Conservation (phyloP, 805 yeast genomes). For the Myxozyma melibiosi region DNA sequence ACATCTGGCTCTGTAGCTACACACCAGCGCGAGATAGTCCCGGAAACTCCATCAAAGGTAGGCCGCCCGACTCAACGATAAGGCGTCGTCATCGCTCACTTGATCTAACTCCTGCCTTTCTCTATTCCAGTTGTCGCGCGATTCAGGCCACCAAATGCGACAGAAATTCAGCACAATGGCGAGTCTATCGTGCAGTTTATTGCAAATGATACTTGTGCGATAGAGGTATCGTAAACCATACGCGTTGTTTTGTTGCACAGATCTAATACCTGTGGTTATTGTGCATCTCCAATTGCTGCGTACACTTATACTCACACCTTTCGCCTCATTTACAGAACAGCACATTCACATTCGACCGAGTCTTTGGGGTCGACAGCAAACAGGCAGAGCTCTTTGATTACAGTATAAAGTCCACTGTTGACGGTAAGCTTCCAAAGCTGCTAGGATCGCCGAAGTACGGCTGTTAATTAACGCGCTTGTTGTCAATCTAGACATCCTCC, state of each 20-base stretch:
- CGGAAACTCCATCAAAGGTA: constrained; percentile 28
- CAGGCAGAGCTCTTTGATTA: constrained; percentile 64
- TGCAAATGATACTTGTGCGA: constrained; percentile 36
- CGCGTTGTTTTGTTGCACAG: too few relatives aligned
- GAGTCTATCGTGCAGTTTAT: constrained; percentile 35
- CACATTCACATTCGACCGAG: constrained; percentile 63
- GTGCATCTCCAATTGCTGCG: too few relatives aligned
- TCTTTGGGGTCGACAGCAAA: constrained; percentile 54
- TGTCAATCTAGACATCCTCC: constrained; percentile 52
- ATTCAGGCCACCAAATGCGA: constrained; percentile 59
- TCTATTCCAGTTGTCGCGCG: constrained; percentile 64
- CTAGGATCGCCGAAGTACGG: background rate
- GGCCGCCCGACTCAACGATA: background rate
- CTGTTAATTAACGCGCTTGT: constrained; percentile 1
- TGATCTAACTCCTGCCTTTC: background rate
- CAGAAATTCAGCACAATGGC: constrained; percentile 40
- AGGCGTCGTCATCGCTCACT: background rate
- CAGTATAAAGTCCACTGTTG: constrained; percentile 63
- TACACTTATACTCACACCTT: too few relatives aligned
- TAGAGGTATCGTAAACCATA: constrained; percentile 27
- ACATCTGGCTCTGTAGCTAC: background rate
- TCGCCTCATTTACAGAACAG: too few relatives aligned
- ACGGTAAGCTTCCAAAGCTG: constrained; percentile 35
- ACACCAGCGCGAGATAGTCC: constrained; percentile 22
- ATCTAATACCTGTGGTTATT: too few relatives aligned